Base-by-base conservation (phyloP, 192 early-diverging fungal species). In the Rhizophagus clarus region DNA sequence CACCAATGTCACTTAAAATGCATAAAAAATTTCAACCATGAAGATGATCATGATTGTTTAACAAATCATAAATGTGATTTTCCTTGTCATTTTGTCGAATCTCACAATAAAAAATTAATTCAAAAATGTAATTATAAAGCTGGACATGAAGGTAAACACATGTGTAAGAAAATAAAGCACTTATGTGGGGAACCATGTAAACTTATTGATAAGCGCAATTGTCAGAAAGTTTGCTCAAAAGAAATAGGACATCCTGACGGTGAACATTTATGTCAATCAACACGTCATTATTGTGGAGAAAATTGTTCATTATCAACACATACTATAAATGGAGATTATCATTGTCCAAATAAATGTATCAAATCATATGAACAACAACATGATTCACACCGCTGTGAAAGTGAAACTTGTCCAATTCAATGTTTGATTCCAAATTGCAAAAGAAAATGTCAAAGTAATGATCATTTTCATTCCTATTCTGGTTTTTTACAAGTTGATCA, bases 261-360 rank as follows among this genome's bases (percentile, higher is more conserved):
- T 17, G n/a, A 47, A n/a, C 80, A 81, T 49, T 26, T 75, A 61
- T 81, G 80, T 56, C 42, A 67, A 51, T 37, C 80, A 37, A 74
- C n/a, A 6, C 34, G 34, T 49, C 80, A 81, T 75, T 76, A 81
- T 67, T 81, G 80, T 29, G 80, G 74, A 24, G 37, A 37, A 34
- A 63, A 73, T 26, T 81, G 80, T 71, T 81, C 80, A 24, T 29
- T 81, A 26, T 29, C 9, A 47, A 34, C 72, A 4, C 32, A 40
- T 15, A 74, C 72, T 12, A 14, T 24, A 34, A 74, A 72, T 14
- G 75, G 62, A 6, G 34, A 34, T 45, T 76, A 76, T 64, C 5
- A 66, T 64, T 76, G 75, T 66, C 75, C 11, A 15, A 76, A 76
- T 40, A 76, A 28, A 61, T 76, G 75, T 28, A 64, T 76, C 26